Conservation (phyloP, 768 basidiomycete species). For the Rhodosporidiobolus odoratus region DNA sequence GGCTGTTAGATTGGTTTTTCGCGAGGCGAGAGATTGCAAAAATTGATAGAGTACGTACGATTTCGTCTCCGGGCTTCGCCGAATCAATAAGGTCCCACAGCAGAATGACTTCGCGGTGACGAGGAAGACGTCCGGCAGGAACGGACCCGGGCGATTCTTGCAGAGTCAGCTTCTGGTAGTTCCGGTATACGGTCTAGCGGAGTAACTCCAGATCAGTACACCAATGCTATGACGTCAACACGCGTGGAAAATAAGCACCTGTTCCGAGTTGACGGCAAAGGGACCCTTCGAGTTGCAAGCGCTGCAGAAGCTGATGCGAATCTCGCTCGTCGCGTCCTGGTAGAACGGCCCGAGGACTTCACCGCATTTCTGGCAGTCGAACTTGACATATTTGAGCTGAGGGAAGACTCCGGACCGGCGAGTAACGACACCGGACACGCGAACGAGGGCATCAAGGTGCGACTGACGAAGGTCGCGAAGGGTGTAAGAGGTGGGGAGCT, state of each 20-base stretch:
- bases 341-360: constrained; percentile 95
- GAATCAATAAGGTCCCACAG: constrained; percentile 98
- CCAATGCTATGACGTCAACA: neutral
- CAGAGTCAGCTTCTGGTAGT: constrained; percentile 97
- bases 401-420: constrained; percentile 93
- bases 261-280: constrained; percentile 92
- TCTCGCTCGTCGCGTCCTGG: constrained; percentile 90
- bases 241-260: constrained; percentile 52
- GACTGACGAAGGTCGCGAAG: constrained; percentile 87
- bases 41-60: constrained; percentile 63
- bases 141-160: constrained; percentile 98
- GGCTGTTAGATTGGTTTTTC: constrained; percentile 5
- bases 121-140: constrained; percentile 90
- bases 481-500: constrained; percentile 81
- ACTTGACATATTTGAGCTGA: constrained; percentile 99
- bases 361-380: constrained; percentile 91
- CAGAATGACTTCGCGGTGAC: constrained; percentile 92
- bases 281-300: constrained; percentile 93
- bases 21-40: neutral
- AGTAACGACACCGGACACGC: constrained; percentile 92
- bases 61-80: constrained; percentile 97
- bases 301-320: constrained; percentile 87
- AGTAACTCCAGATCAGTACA: neutral
- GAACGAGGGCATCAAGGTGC: constrained; percentile 90
- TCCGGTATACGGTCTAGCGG: constrained; percentile 87